These are phyloP conservation scores for Colletotrichum tropicale DNA, from an alignment of 2,329 filamentous ascomycete species.

Conservation along the genomic window DNA sequence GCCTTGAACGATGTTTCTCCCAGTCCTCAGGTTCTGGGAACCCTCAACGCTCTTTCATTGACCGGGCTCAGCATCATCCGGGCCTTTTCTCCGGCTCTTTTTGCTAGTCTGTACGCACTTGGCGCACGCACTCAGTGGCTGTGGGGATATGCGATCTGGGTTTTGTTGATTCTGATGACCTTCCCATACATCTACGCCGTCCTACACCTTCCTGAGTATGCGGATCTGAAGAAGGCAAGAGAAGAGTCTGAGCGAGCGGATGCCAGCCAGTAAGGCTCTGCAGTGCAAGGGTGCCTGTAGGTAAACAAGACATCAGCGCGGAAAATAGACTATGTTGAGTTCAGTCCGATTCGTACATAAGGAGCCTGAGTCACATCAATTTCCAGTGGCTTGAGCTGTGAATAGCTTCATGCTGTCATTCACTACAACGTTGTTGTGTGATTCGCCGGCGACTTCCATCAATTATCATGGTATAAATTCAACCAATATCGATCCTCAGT, in stretches of 20 bases:
- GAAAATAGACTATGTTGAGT: background rate
- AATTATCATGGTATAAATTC: background rate
- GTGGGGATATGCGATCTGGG: slow-evolving; percentile 54
- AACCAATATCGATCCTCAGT: background rate
- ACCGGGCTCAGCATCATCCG: slow-evolving; percentile 66
- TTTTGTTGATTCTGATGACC: background rate
- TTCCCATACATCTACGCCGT: background rate
- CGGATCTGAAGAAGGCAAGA: background rate
- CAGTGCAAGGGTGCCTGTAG: fast-evolving
- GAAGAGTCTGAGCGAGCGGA: background rate
- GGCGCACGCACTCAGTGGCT: slow-evolving; percentile 67
- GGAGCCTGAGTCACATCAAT: background rate
- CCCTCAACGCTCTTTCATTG: slow-evolving; percentile 66
- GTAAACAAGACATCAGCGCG: background rate
- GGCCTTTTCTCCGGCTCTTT: slow-evolving; percentile 68
- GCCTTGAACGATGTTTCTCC: slow-evolving; percentile 77
- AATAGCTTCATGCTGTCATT: background rate
- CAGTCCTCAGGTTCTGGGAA: slow-evolving; percentile 66
- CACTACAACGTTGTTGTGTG: background rate
- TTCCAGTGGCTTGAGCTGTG: background rate
- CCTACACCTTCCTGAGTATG: background rate
- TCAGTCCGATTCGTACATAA: background rate
- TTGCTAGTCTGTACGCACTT: slow-evolving; percentile 71
- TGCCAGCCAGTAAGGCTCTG: background rate
- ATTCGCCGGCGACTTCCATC: background rate